Evolutionary conservation across 2,329 filamentous ascomycete species (phyloP).

Genomic region (Thielaviopsis populi): DNA sequence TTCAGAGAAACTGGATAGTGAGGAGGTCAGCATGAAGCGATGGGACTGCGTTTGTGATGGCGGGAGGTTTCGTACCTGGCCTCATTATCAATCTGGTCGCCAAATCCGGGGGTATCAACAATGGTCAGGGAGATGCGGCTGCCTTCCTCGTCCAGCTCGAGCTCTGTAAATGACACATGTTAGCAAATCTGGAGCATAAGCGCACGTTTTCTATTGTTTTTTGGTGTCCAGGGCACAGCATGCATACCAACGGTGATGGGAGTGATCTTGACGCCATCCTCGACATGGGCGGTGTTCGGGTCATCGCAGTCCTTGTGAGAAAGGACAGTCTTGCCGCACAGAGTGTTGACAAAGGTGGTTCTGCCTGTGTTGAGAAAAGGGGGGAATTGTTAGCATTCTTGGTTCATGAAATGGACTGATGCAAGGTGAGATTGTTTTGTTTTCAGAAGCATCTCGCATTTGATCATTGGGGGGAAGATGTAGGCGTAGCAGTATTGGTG

Average conservation of each 20-base stretch:
- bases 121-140: slow-evolving; percentile 97
- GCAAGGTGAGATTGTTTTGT: background rate
- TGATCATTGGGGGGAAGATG: background rate
- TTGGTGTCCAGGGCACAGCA: slow-evolving; percentile 7
- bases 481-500: background rate
- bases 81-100: slow-evolving; percentile 98
- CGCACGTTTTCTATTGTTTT: background rate
- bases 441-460: background rate
- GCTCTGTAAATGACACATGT: slow-evolving; percentile 39
- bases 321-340: slow-evolving; percentile 88
- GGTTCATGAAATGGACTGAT: background rate
- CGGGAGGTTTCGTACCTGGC: slow-evolving; percentile 52
- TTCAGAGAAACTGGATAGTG: slow-evolving; percentile 62
- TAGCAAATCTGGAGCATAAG: slow-evolving; percentile 4
- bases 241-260: slow-evolving; percentile 81
- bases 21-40: background rate
- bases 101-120: slow-evolving; percentile 95
- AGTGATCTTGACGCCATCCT: slow-evolving; percentile 98
- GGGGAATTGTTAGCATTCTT: slow-evolving; percentile 6
- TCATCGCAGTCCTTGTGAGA: slow-evolving; percentile 88
- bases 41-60: background rate
- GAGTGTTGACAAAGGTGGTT: slow-evolving; percentile 98
- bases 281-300: slow-evolving; percentile 70
- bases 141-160: slow-evolving; percentile 94
- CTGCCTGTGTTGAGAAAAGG: slow-evolving; percentile 44